Conservation (phyloP, 2,329 filamentous ascomycete genomes). For the Acrocalymma vagum region DNA sequence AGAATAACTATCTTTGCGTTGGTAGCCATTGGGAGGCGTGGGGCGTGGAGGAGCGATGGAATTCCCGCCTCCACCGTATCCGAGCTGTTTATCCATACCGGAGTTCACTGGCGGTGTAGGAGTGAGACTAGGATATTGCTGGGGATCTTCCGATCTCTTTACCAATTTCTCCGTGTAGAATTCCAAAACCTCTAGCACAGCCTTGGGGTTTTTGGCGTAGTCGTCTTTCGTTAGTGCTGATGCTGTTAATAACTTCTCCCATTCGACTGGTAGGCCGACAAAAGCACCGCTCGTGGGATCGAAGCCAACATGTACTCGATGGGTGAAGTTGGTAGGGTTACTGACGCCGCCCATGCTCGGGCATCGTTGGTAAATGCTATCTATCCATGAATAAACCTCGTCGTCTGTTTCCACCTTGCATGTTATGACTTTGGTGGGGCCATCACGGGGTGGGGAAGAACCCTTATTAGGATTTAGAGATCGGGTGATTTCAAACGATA, state of each 20-base stretch:
- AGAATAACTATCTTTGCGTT: constrained; percentile 57
- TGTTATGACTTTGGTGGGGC: constrained; percentile 82
- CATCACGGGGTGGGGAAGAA: constrained; percentile 79
- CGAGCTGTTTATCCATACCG: constrained; percentile 58
- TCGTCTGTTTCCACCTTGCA: constrained; percentile 96
- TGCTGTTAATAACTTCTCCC: constrained; percentile 94
- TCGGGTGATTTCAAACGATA: constrained; percentile 93
- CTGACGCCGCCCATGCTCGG: constrained; percentile 98
- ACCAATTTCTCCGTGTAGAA: constrained; percentile 84
- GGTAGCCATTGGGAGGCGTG: constrained; percentile 51
- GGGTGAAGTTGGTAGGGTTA: constrained; percentile 97
- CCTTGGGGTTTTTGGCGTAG: constrained; percentile 89
- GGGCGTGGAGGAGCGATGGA: constrained; percentile 59
- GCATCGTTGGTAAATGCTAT: constrained; percentile 95
- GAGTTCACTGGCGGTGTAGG: constrained; percentile 68
- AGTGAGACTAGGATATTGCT: constrained; percentile 72
- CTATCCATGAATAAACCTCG: constrained; percentile 98
- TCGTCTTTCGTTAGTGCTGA: constrained; percentile 99
- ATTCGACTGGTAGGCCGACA: constrained; percentile 91
- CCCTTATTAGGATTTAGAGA: constrained; percentile 63
- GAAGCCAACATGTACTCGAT: constrained; percentile 96
- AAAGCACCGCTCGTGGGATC: constrained; percentile 96
- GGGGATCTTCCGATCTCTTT: constrained; percentile 76
- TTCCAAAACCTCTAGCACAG: constrained; percentile 77
- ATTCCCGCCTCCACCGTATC: constrained; percentile 53